Percentiles rank a stretch among this genome's conserved stretches.
phyloP scores from a whole-genome alignment of 352 stramenopile genomes.

The Phytophthora ramorum region DNA sequence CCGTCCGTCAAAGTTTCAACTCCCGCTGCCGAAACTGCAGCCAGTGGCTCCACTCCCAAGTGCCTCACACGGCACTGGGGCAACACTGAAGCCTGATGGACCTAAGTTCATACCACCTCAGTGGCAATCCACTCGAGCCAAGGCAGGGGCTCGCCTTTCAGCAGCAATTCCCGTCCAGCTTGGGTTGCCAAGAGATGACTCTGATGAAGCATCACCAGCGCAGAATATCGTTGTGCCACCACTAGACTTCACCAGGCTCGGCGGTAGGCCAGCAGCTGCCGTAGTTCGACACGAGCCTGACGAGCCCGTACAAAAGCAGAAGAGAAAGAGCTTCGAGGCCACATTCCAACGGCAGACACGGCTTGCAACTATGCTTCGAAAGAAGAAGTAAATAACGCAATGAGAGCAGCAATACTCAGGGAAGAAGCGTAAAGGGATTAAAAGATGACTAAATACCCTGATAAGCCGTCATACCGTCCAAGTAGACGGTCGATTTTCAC shows the following conservation, averaged over 20 bases:
- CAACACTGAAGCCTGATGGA: conserved; percentile 10
- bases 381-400: conserved; percentile 38
- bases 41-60: conserved; percentile 24
- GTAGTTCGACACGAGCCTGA: conserved; percentile 6
- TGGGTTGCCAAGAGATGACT: conserved; percentile 4
- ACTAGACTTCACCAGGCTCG: conserved; percentile 40
- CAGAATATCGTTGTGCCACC: conserved; percentile 24
- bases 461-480: conserved; percentile 3
- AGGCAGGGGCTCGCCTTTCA: conserved; percentile 27
- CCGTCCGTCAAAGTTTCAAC: conserved; percentile 30
- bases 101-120: conserved; percentile 42
- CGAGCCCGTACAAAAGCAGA: conserved; percentile 38
- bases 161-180: conserved; percentile 11
- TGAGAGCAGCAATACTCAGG: neutral
- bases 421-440: conserved; percentile 20
- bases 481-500: conserved; percentile 16
- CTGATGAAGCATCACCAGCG: conserved; percentile 9
- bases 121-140: conserved; percentile 68
- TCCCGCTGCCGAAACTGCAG: conserved; percentile 29
- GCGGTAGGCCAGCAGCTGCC: conserved; percentile 5
- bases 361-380: conserved; percentile 61
- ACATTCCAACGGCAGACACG: conserved; percentile 57
- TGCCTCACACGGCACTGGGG: conserved; percentile 7
- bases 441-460: conserved; percentile 17
- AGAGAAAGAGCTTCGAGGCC: conserved; percentile 51